Conservation (phyloP, 73 alveolate species). For the Paramecium pentaurelia region DNA sequence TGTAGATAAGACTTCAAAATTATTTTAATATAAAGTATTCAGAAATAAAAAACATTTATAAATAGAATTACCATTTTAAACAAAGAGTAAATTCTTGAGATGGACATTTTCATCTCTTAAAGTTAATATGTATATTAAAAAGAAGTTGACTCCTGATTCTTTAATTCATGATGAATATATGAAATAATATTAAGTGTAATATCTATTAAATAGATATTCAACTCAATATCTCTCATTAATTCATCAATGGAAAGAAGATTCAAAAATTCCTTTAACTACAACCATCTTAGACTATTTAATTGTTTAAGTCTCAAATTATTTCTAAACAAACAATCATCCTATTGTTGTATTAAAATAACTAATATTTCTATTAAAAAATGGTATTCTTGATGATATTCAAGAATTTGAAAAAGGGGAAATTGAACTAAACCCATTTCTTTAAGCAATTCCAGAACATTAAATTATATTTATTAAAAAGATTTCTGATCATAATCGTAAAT, state of each 20-base stretch:
- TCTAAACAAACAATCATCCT: background rate
- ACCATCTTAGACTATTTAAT: background rate
- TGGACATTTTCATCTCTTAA: background rate
- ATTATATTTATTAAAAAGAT: background rate
- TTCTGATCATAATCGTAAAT: background rate
- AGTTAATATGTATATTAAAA: background rate
- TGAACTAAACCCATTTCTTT: background rate
- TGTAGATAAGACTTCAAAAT: background rate
- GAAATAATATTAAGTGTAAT: background rate
- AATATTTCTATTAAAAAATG: background rate
- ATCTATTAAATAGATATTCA: background rate
- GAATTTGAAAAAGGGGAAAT: background rate
- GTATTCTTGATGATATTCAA: background rate
- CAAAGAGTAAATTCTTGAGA: background rate
- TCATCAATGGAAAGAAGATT: constrained; percentile 15
- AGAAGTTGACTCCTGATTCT: background rate
- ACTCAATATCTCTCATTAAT: background rate
- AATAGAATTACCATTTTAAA: background rate
- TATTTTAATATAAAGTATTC: background rate
- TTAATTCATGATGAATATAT: background rate
- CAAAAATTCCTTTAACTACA: background rate
- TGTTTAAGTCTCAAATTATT: background rate
- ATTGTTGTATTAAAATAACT: background rate
- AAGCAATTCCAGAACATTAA: background rate
- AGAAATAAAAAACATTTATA: background rate